A percentile compares a stretch with the other conserved stretches of the same genome.
phyloP scores from a whole-genome alignment of 331 rosid genomes.

The Cydonia oblonga region DNA sequence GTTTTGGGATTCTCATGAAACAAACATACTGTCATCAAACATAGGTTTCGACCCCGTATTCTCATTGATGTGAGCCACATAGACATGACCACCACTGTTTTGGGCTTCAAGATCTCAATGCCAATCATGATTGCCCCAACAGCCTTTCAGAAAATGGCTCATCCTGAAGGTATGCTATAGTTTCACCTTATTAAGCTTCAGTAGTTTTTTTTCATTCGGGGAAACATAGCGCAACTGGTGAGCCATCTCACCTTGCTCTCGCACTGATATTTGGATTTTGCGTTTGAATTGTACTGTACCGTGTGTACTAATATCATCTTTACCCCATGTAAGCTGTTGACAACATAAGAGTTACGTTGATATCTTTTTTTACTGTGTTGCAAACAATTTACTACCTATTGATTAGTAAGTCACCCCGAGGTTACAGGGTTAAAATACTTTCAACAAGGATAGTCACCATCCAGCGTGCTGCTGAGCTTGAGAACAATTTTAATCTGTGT shows the following conservation, averaged over 20 bases:
- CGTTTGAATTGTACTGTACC: background rate
- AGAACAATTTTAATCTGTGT: background rate
- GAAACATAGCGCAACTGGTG: background rate
- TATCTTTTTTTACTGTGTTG: no score
- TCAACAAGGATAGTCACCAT: background rate
- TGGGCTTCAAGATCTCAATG: conserved; percentile 73
- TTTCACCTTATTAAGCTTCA: background rate
- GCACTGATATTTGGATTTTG: background rate
- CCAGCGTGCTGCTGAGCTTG: background rate
- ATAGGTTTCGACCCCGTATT: conserved; percentile 80
- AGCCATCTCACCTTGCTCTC: background rate
- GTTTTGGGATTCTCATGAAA: conserved; percentile 4
- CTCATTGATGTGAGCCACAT: conserved; percentile 77
- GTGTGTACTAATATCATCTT: background rate
- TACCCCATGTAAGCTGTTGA: background rate
- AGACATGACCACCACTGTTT: conserved; percentile 56
- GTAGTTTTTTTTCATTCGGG: background rate
- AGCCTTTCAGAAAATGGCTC: conserved; percentile 73
- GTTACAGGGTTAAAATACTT: background rate
- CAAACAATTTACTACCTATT: no score
- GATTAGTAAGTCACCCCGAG: background rate
- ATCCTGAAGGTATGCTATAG: conserved; percentile 54
- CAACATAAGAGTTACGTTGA: background rate
- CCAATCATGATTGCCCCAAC: conserved; percentile 90
- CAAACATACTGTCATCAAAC: conserved; percentile 1